phyloP scores from a whole-genome alignment of 73 alveolate genomes.

The Tetrahymena malaccensis region DNA sequence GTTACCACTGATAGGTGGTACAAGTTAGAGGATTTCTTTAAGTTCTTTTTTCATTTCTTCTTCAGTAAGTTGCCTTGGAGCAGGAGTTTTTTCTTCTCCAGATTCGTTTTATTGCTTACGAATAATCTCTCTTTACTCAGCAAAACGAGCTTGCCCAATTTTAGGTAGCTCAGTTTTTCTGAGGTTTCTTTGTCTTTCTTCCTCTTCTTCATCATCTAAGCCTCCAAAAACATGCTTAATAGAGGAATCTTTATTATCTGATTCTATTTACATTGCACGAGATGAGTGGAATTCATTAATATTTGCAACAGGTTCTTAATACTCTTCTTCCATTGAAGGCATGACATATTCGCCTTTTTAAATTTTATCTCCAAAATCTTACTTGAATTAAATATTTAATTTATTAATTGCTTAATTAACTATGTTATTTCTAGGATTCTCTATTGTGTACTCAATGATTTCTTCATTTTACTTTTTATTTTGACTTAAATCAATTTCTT shows the following conservation, averaged over 20 bases:
- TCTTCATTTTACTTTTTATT: not conserved
- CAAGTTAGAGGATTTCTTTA: not conserved
- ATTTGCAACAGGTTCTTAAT: not conserved
- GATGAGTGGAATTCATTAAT: not conserved
- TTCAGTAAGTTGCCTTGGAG: not conserved
- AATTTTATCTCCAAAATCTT: not conserved
- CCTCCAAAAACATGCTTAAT: not conserved
- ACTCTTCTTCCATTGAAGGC: not conserved
- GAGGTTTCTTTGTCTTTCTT: not conserved
- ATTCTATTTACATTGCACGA: not conserved
- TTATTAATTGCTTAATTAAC: not conserved
- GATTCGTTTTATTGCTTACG: not conserved
- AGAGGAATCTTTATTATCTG: not conserved
- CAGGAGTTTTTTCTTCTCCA: not conserved
- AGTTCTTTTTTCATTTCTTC: not conserved
- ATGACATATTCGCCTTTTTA: not conserved
- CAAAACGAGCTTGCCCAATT: not conserved
- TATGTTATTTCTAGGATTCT: not conserved
- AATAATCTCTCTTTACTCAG: not conserved
- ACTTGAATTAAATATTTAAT: not conserved
- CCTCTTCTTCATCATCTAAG: not conserved
- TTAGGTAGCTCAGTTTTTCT: not conserved
- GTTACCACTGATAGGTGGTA: not conserved
- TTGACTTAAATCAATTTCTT: not conserved
- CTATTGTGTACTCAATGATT: not conserved